Evolutionary conservation across 352 stramenopile genomes (phyloP).

Genomic region (Phytopythium helicoides): DNA sequence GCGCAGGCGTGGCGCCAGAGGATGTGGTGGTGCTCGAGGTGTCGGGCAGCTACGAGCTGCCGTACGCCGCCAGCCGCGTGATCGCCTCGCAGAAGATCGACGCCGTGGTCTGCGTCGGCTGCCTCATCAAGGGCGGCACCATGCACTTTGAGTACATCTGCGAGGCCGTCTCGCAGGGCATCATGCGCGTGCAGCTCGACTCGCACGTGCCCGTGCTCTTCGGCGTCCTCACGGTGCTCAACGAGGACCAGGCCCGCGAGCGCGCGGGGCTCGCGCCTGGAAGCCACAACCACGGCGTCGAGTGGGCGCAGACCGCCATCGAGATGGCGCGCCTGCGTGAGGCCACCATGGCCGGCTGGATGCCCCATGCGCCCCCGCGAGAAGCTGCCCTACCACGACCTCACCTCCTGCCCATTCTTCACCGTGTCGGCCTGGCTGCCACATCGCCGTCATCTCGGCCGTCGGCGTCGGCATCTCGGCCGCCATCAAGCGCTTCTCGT

Average conservation of each 20-base stretch:
- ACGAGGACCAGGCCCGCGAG: conserved; percentile 94
- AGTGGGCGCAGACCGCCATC: conserved; percentile 96
- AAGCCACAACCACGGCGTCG: conserved; percentile 94
- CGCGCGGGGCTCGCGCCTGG: conserved; percentile 79
- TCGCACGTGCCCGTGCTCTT: conserved; percentile 88
- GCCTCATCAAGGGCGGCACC: conserved; percentile 96
- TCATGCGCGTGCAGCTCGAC: conserved; percentile 96
- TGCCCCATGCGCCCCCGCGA: conserved; percentile 71
- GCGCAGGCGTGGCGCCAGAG: conserved; percentile 51
- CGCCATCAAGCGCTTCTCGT: conserved; percentile 58
- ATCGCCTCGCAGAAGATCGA: conserved; percentile 94
- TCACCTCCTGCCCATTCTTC: conserved; percentile 76
- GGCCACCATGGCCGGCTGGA: conserved; percentile 43
- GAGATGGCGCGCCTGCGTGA: conserved; percentile 94
- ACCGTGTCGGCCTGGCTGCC: conserved; percentile 74
- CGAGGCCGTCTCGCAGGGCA: conserved; percentile 93
- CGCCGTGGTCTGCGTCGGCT: conserved; percentile 95
- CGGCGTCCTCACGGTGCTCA: conserved; percentile 95
- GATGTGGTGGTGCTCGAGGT: conserved; percentile 84
- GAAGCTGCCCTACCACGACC: conserved; percentile 70
- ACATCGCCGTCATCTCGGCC: conserved; percentile 58
- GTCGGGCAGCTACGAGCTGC: conserved; percentile 96
- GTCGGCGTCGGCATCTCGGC: conserved; percentile 46
- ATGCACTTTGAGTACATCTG: conserved; percentile 99
- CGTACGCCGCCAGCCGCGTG: conserved; percentile 90